These are phyloP conservation scores for Neurospora tetraspora DNA, from an alignment of 495 filamentous ascomycete species.

Conservation along the genomic window DNA sequence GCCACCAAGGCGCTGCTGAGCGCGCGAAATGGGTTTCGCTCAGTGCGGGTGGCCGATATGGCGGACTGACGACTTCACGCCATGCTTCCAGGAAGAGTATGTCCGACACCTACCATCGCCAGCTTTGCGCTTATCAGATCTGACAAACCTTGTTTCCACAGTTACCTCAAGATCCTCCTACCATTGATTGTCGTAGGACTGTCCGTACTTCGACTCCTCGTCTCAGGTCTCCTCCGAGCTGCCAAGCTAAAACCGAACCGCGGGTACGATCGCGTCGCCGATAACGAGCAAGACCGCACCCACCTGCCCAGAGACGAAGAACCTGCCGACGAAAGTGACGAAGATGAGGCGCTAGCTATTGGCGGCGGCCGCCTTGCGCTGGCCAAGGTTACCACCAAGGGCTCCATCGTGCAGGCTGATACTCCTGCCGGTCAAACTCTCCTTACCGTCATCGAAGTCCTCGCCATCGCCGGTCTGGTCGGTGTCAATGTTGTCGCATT, in stretches of 20 bases:
- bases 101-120: constrained; percentile 22
- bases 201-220: constrained; percentile 57
- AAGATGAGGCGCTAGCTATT: constrained; percentile 50
- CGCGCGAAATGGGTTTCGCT: constrained; percentile 44
- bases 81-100: constrained; percentile 84
- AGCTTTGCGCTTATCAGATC: neutral
- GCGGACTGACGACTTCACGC: constrained; percentile 78
- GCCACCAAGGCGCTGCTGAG: constrained; percentile 9
- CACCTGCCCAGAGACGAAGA: constrained; percentile 36
- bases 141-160: constrained; percentile 27
- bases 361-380: constrained; percentile 42
- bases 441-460: constrained; percentile 60
- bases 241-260: constrained; percentile 34
- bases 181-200: constrained; percentile 60
- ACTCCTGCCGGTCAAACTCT: constrained; percentile 63
- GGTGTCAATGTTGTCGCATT: constrained; percentile 55
- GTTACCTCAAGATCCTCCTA: constrained; percentile 75
- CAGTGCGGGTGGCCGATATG: constrained; percentile 74
- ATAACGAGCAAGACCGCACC: constrained; percentile 33
- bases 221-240: constrained; percentile 41
- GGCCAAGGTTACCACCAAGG: constrained; percentile 50
- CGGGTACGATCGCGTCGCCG: constrained; percentile 41
- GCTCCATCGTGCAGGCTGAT: constrained; percentile 64
- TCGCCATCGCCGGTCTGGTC: constrained; percentile 62
- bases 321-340: constrained; percentile 44